Evolutionary conservation across 2,329 filamentous ascomycete species (phyloP).

Genomic region (Ophiostoma populinum): DNA sequence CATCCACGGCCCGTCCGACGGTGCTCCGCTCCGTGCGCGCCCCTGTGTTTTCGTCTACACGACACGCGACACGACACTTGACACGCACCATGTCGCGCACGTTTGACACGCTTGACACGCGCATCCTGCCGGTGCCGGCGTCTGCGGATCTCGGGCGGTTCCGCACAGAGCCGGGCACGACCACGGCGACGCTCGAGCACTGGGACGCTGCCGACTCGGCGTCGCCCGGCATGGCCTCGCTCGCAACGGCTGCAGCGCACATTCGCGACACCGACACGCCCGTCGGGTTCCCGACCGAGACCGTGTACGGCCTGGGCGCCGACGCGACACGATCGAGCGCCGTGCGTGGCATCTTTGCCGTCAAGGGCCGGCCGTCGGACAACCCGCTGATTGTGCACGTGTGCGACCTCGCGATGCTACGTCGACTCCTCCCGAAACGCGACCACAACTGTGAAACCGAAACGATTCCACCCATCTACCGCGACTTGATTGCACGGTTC

Average conservation of each 20-base stretch:
- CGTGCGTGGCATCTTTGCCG: constrained; percentile 80
- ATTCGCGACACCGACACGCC: constrained; percentile 52
- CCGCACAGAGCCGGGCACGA: background rate
- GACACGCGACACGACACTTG: too few species aligned
- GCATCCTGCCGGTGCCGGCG: constrained; percentile 11
- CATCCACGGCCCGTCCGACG: too few species aligned
- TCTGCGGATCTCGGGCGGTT: constrained; percentile 11
- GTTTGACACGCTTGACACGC: too few species aligned
- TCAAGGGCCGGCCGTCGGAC: constrained; percentile 79
- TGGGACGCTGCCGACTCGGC: constrained; percentile 21
- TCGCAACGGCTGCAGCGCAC: constrained; percentile 48
- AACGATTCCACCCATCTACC: constrained; percentile 58
- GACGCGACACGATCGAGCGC: constrained; percentile 75
- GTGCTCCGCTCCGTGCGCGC: too few species aligned
- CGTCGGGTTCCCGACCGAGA: constrained; percentile 93
- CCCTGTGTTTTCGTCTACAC: too few species aligned
- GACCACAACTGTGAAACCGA: constrained; percentile 2
- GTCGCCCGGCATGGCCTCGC: constrained; percentile 19
- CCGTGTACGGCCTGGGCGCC: constrained; percentile 91
- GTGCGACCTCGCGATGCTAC: constrained; percentile 61
- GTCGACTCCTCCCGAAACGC: constrained; percentile 34
- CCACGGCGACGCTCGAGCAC: constrained; percentile 14
- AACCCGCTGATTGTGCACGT: constrained; percentile 94
- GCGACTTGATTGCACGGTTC: constrained; percentile 60
- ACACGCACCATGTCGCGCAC: too few species aligned